These are phyloP conservation scores for Boletellus sp. DNA, from an alignment of 768 basidiomycete species.

Conservation along the genomic window DNA sequence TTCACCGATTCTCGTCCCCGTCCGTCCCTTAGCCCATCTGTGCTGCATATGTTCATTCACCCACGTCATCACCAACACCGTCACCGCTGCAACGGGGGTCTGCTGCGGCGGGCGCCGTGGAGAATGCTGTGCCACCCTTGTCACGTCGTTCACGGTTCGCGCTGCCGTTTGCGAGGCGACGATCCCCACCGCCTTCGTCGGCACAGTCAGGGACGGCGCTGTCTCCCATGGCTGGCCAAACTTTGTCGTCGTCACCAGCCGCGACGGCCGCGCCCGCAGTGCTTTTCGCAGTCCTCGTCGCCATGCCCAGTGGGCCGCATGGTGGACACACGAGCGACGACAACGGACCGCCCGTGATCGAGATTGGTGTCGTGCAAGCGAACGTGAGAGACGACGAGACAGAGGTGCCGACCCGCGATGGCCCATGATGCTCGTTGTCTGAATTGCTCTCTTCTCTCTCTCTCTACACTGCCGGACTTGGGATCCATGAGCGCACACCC, in stretches of 20 bases:
- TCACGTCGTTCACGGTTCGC: conserved; percentile 14
- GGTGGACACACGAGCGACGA: conserved; percentile 16
- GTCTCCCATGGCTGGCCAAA: neutral
- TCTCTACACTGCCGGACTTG: too few relatives aligned
- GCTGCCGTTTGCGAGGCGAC: conserved; percentile 15
- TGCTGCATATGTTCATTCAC: conserved; percentile 15
- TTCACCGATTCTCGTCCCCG: neutral
- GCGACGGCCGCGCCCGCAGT: conserved; percentile 22
- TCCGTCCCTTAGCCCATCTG: conserved; percentile 20
- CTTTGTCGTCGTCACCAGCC: neutral
- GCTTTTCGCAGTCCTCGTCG: conserved; percentile 41
- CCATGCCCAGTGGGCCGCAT: conserved; percentile 35
- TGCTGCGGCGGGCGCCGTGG: neutral
- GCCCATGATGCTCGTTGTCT: conserved; percentile 5
- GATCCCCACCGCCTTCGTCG: conserved; percentile 11
- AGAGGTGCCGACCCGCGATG: conserved; percentile 1
- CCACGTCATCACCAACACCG: conserved; percentile 5
- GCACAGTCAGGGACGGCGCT: conserved; percentile 7
- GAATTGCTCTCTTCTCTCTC: neutral
- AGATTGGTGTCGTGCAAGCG: conserved; percentile 31
- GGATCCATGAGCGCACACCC: neutral
- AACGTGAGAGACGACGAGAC: conserved; percentile 3
- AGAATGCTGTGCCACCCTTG: neutral
- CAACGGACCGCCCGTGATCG: conserved; percentile 29
- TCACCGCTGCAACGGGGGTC: neutral